Conservation (phyloP, 352 stramenopile genomes). For the Globisporangium paroecandrum region DNA sequence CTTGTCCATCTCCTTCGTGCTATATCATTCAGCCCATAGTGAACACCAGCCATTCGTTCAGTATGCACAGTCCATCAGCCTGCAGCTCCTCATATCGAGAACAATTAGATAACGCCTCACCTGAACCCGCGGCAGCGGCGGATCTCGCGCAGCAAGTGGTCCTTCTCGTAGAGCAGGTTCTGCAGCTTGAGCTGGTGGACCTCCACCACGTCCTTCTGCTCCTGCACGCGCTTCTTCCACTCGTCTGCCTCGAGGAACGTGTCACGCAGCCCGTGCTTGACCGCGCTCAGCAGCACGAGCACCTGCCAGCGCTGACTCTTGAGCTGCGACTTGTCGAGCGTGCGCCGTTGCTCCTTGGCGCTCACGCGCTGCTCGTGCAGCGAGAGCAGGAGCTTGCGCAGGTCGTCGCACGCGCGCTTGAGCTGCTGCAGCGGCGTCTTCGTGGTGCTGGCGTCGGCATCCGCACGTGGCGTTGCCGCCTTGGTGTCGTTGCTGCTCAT, state of each 20-base stretch:
- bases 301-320: constrained; percentile 57
- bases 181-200: constrained; percentile 74
- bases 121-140: constrained; percentile 62
- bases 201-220: constrained; percentile 73
- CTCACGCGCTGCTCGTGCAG: constrained; percentile 34
- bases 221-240: constrained; percentile 62
- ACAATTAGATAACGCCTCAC: constrained; percentile 10
- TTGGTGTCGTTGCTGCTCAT: constrained; percentile 1
- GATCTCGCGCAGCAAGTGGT: constrained; percentile 78
- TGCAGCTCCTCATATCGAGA: not conserved
- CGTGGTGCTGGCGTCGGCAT: constrained; percentile 6
- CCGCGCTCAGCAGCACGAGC: constrained; percentile 45
- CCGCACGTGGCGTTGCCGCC: constrained; percentile 5
- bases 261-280: constrained; percentile 57
- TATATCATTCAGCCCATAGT: constrained; percentile 8
- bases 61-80: not conserved
- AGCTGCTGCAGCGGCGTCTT: constrained; percentile 44
- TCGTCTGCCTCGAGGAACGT: constrained; percentile 68
- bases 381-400: constrained; percentile 38
- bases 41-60: not conserved
- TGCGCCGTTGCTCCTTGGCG: constrained; percentile 10
- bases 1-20: constrained; percentile 77
- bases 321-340: constrained; percentile 37
- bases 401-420: constrained; percentile 39
- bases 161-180: constrained; percentile 83